A percentile compares a stretch with the other conserved stretches of the same genome.
These are phyloP conservation scores for Amauroascus niger DNA, from an alignment of 2,329 filamentous ascomycete genomes.

Conservation along the genomic window DNA sequence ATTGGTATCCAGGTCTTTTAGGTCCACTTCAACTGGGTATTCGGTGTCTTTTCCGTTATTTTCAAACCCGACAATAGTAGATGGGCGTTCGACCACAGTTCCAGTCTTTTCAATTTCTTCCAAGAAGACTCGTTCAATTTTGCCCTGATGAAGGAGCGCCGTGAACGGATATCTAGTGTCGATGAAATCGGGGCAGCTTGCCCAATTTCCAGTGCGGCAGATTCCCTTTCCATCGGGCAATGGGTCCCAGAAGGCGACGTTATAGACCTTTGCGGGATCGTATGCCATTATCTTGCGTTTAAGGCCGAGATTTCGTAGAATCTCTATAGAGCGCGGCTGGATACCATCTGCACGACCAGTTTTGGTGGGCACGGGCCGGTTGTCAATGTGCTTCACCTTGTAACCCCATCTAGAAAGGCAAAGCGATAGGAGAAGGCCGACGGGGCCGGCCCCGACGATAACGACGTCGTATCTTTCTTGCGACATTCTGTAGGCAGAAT, in stretches of 20 bases:
- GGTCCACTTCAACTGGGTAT: conserved; percentile 53
- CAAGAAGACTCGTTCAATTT: conserved; percentile 64
- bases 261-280: conserved; percentile 70
- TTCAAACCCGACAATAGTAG: conserved; percentile 53
- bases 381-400: conserved; percentile 71
- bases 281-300: conserved; percentile 35
- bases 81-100: conserved; percentile 48
- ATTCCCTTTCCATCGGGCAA: conserved; percentile 45
- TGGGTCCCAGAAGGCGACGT: conserved; percentile 59
- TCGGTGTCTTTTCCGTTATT: conserved; percentile 58
- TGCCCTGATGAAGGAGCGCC: conserved; percentile 60
- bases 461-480: conserved; percentile 57
- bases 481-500: not conserved
- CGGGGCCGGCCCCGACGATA: conserved; percentile 75
- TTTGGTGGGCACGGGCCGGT: conserved; percentile 32
- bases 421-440: conserved; percentile 77
- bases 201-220: conserved; percentile 59
- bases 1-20: conserved; percentile 39
- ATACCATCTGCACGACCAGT: conserved; percentile 39
- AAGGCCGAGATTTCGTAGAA: conserved; percentile 36
- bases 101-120: conserved; percentile 52
- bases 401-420: conserved; percentile 89
- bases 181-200: conserved; percentile 76
- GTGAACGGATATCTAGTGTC: conserved; percentile 59
- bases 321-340: conserved; percentile 37